These are phyloP conservation scores for Rhytidiadelphus loreus DNA, from an alignment of 225 moss, liverwort and hornwort species.

Conservation along the genomic window DNA sequence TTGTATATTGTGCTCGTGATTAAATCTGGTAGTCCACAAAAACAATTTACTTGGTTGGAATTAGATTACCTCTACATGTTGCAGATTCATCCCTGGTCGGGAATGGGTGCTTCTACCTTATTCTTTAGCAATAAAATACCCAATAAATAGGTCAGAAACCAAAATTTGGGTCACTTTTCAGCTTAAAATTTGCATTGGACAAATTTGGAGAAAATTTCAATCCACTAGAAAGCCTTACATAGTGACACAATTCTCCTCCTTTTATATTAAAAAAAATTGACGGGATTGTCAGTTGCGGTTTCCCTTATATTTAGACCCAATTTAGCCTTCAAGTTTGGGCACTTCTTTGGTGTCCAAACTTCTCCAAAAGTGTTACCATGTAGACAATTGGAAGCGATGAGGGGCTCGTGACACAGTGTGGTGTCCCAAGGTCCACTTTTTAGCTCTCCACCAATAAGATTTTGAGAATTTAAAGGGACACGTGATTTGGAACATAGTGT, in stretches of 20 bases:
- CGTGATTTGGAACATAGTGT: too few relatives aligned
- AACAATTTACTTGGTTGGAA: too few relatives aligned
- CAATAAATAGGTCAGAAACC: accelerated
- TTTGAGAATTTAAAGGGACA: not conserved
- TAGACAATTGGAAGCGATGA: not conserved
- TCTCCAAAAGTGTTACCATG: not conserved
- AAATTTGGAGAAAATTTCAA: not conserved
- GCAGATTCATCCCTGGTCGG: too few relatives aligned
- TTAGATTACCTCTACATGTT: too few relatives aligned
- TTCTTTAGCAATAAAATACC: not conserved
- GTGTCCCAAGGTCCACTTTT: not conserved
- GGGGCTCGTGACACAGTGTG: not conserved
- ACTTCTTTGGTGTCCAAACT: not conserved
- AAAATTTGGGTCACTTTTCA: not conserved
- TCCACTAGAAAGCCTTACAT: accelerated
- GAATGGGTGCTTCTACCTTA: too few relatives aligned
- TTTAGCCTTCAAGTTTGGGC: not conserved
- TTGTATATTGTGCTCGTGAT: too few relatives aligned
- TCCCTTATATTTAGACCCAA: accelerated
- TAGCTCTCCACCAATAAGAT: accelerated
- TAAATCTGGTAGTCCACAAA: too few relatives aligned
- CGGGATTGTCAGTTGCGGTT: accelerated
- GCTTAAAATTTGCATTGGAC: accelerated
- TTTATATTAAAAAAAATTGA: accelerated
- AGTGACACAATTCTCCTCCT: not conserved